A percentile compares a stretch with the other conserved stretches of the same genome.
These are phyloP conservation scores for Tetraselmis chui DNA, from an alignment of 139 green algal species.

Conservation along the genomic window DNA sequence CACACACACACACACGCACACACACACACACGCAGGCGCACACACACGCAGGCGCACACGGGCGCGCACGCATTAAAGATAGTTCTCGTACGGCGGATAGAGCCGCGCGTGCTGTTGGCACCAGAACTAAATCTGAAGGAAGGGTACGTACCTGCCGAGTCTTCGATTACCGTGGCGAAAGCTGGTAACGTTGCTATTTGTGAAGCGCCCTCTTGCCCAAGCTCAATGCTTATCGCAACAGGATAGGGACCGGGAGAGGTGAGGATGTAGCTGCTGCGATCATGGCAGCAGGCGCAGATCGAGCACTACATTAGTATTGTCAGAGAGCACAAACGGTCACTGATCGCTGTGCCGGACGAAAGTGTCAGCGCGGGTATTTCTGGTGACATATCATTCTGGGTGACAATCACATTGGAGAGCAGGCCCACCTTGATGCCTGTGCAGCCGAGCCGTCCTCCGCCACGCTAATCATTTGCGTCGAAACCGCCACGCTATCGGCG, in stretches of 20 bases:
- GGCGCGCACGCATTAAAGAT: no score
- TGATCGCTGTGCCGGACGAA: not conserved
- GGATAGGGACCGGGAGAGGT: not conserved
- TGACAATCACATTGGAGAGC: not conserved
- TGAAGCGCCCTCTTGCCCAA: not conserved
- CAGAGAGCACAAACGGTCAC: no score
- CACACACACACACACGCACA: not conserved
- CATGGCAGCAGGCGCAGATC: not conserved
- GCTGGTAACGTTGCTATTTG: not conserved
- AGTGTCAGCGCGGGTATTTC: not conserved
- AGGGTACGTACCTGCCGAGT: not conserved
- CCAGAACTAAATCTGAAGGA: no score
- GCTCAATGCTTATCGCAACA: not conserved
- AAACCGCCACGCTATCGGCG: not conserved
- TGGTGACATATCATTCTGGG: not conserved
- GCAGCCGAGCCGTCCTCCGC: not conserved
- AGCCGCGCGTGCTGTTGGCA: no score
- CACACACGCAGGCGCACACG: not conserved
- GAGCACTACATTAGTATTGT: no score
- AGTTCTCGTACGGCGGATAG: no score
- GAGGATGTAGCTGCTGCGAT: not conserved
- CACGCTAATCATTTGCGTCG: not conserved
- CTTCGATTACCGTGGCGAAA: not conserved
- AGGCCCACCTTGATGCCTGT: not conserved
- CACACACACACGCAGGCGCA: not conserved